Base-by-base conservation (phyloP, 129 eudicot species). In the Ambrosia trifida region DNA sequence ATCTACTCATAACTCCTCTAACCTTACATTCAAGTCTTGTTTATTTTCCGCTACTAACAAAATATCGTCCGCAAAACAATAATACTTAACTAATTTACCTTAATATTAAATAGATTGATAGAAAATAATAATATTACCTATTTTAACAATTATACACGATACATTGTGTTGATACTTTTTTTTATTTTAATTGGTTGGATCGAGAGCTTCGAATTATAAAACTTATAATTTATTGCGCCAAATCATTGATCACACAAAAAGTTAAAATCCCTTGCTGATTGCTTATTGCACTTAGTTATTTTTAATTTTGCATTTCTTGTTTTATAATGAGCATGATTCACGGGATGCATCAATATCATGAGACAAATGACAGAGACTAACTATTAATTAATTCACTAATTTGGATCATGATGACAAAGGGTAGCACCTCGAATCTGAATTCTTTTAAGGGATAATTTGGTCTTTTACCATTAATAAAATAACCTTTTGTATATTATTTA, bases 361-460 rank as follows among this genome's bases (percentile, higher is more conserved):
- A 77, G 59, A 69, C 78, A 70, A 77, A 66, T 77, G 85, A 86
- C 68, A 77, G 78, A 69, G 81, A 83, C 83, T 75, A 86, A 83
- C 76, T 80, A 83, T 60, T 79, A 72, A 20, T 68, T 78, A 58
- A 47, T 70, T 86, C 59, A 66, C 63, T 65, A 83, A 79, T 79
- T 53, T 41, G 82, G 91, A 83, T 78, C 63, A 86, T 80, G 78
- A 83, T 86, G 85, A 67, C 76, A 67, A 66, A 14, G 28, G 64
- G 70, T 76, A 81, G 85, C 78, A 83, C 76, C 78, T 83, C 52
- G 80, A 79, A 82, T 75, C 81, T 75, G 59, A 56, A 33, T 61
- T 24, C 14, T 45, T 64, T 32, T 76, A 6, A 57, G 33, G 68
- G 72, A 46, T 17, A 49, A 3, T 51, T 61, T 60, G 33, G 65